Percentiles rank a stretch among this genome's conserved stretches.
phyloP scores from a whole-genome alignment of 2,329 filamentous ascomycete genomes.

The Aspergillus amoenus region DNA sequence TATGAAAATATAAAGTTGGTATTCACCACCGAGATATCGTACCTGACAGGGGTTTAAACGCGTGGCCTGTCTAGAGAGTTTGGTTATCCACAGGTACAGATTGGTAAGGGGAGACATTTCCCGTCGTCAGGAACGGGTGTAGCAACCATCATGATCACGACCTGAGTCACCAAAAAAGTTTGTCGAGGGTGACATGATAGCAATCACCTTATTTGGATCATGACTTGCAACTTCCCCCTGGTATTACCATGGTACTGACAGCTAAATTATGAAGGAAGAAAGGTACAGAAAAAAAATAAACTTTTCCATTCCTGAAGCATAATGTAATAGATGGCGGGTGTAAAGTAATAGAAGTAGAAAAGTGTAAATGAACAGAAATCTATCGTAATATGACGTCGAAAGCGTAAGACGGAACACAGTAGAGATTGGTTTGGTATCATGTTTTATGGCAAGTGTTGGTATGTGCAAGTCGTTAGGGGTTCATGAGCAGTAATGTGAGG shows the following conservation, averaged over 20 bases:
- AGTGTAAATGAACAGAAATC: constrained; percentile 30
- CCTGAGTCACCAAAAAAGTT: background rate
- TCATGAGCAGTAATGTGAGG: constrained; percentile 1
- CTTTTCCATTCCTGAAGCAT: constrained; percentile 21
- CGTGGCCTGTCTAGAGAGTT: background rate
- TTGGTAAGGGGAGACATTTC: background rate
- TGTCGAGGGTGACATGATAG: background rate
- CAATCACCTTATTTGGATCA: background rate
- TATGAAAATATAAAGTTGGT: background rate
- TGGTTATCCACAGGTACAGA: background rate
- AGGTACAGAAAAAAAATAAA: constrained; percentile 17
- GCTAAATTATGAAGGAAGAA: constrained; percentile 9
- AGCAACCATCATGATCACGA: background rate
- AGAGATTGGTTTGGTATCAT: constrained; percentile 28
- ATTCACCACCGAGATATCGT: background rate
- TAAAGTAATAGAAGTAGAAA: constrained; percentile 20
- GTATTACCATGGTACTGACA: background rate
- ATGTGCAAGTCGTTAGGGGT: constrained; percentile 10
- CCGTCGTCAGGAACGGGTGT: background rate
- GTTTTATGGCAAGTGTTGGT: constrained; percentile 10
- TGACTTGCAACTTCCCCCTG: background rate
- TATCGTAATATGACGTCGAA: constrained; percentile 25
- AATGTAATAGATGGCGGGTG: constrained; percentile 15
- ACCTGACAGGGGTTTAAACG: too few species aligned
- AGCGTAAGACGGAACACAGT: constrained; percentile 18